These are phyloP conservation scores for Sugiyamaella qingdaonensis DNA, from an alignment of 805 yeast genomes.

Conservation along the genomic window DNA sequence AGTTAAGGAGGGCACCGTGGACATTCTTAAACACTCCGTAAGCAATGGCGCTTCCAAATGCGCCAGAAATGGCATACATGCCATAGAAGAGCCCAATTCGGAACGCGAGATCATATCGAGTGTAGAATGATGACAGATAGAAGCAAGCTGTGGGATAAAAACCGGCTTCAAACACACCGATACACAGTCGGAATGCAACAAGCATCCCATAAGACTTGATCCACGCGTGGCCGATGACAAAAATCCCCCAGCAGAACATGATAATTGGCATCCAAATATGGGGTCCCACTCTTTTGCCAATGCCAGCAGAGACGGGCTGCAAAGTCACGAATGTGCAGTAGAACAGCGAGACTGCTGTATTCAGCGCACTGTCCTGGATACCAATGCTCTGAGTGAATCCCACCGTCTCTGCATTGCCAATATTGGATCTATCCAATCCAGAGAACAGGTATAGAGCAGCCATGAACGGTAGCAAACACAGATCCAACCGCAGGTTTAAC, in stretches of 20 bases:
- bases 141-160: slow-evolving; percentile 47
- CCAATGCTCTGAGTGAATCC: slow-evolving; percentile 39
- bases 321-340: slow-evolving; percentile 45
- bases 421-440: slow-evolving; percentile 41
- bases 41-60: slow-evolving; percentile 52
- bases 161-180: slow-evolving; percentile 49
- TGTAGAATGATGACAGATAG: slow-evolving; percentile 53
- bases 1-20: slow-evolving; percentile 39
- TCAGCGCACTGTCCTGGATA: neutral
- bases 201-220: slow-evolving; percentile 45
- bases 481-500: slow-evolving; percentile 1
- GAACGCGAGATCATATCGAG: slow-evolving; percentile 45
- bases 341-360: slow-evolving; percentile 40
- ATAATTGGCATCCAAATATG: slow-evolving; percentile 33
- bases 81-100: slow-evolving; percentile 49
- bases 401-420: slow-evolving; percentile 46
- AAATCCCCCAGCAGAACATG: slow-evolving; percentile 38
- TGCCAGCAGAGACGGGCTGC: slow-evolving; percentile 36
- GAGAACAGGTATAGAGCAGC: neutral
- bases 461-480: neutral
- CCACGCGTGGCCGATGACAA: slow-evolving; percentile 54
- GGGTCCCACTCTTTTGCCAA: slow-evolving; percentile 34
- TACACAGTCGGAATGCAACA: slow-evolving; percentile 41
- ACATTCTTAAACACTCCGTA: slow-evolving; percentile 49
- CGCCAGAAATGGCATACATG: slow-evolving; percentile 48